Conservation (phyloP, 2,329 filamentous ascomycete genomes). For the Alternaria ventricosa region DNA sequence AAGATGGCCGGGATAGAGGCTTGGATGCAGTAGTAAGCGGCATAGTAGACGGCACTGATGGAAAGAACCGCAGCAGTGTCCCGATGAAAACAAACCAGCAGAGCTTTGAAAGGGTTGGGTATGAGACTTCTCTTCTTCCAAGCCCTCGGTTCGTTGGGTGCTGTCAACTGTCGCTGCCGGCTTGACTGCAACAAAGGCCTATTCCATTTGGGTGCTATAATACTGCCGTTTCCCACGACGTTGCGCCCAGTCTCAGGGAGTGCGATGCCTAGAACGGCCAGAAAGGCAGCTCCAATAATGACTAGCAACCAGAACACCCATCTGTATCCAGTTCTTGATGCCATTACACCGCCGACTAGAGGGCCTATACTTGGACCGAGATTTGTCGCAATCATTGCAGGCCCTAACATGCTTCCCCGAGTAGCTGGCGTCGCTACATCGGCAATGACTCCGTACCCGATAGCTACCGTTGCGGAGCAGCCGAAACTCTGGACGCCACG, state of each 20-base stretch:
- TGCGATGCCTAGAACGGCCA: neutral
- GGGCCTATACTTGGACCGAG: neutral
- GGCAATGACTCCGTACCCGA: neutral
- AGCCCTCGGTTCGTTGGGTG: too few relatives aligned
- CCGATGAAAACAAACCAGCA: neutral
- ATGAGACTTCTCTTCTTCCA: neutral
- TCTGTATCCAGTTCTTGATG: neutral
- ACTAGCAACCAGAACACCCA: constrained; percentile 1
- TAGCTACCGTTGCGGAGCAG: neutral
- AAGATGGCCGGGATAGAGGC: neutral
- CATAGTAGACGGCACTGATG: neutral
- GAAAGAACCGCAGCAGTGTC: neutral
- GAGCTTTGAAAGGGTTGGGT: neutral
- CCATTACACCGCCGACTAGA: neutral
- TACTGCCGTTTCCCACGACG: neutral
- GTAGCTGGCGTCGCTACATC: neutral
- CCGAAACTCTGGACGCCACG: neutral
- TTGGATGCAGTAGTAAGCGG: neutral
- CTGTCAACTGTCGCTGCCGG: neutral
- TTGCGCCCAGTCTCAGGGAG: constrained; percentile 2
- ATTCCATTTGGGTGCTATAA: neutral
- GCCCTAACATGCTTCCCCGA: neutral
- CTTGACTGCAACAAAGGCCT: neutral
- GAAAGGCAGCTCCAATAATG: neutral
- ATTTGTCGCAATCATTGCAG: neutral